Percentiles rank a stretch among this genome's conserved stretches.
Conservation (phyloP, 306 rosid genomes). For the Pterocarpus macrocarpus region DNA sequence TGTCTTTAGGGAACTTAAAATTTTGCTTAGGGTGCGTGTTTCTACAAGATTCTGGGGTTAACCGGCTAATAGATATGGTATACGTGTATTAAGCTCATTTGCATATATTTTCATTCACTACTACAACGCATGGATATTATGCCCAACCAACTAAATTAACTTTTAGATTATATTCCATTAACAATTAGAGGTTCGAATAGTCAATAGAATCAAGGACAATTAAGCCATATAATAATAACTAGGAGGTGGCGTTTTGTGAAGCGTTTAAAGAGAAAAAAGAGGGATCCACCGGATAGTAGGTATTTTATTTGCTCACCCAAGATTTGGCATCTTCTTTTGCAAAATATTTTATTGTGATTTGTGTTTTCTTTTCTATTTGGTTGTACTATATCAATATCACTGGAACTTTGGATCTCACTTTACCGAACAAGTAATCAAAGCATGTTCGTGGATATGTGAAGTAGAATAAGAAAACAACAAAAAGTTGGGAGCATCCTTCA, state of each 20-base stretch:
- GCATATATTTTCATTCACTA: neutral
- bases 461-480: neutral
- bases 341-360: conserved; percentile 47
- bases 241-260: neutral
- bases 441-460: conserved; percentile 22
- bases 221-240: conserved; percentile 8
- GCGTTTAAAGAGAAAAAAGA: neutral
- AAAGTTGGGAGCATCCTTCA: conserved; percentile 37
- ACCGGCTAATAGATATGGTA: too few relatives aligned
- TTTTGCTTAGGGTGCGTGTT: too few relatives aligned
- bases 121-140: neutral
- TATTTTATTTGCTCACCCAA: conserved; percentile 39
- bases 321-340: conserved; percentile 56
- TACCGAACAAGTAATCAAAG: conserved; percentile 55
- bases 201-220: conserved; percentile 45
- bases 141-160: conserved; percentile 48
- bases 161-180: conserved; percentile 42
- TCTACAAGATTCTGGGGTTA: too few relatives aligned
- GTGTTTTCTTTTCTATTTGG: conserved; percentile 51
- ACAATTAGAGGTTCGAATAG: conserved; percentile 37
- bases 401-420: conserved; percentile 61
- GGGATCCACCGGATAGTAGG: conserved; percentile 7
- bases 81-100: neutral
- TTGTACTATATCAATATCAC: conserved; percentile 49
- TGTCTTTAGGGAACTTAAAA: too few relatives aligned